Conservation (phyloP, 148 eudicot species). For the Rhododendron mucronatum region DNA sequence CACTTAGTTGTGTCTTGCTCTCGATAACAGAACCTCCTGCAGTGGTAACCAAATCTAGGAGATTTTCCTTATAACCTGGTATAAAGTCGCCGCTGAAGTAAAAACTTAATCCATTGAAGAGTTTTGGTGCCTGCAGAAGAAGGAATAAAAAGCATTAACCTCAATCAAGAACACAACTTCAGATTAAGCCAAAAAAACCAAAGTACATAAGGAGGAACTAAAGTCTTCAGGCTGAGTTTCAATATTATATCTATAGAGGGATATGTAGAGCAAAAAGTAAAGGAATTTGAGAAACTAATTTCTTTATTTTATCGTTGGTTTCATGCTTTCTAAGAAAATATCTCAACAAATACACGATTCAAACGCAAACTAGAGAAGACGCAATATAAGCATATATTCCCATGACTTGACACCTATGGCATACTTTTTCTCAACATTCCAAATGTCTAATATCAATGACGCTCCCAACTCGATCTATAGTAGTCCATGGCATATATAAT, state of each 20-base stretch:
- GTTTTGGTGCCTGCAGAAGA: conserved; percentile 58
- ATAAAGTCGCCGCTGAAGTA: conserved; percentile 60
- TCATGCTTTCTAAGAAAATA: not conserved
- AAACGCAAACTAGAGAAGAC: not conserved
- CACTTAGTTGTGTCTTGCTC: conserved; percentile 34
- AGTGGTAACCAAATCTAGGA: conserved; percentile 45
- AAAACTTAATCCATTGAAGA: conserved; percentile 57
- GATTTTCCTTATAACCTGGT: conserved; percentile 48
- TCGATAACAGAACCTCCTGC: conserved; percentile 66
- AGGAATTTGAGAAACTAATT: not conserved
- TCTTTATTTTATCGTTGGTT: not conserved
- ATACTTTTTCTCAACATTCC: not conserved
- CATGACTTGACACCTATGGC: not conserved
- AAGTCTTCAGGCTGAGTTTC: not conserved
- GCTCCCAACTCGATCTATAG: not conserved
- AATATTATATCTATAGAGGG: not conserved
- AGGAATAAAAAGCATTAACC: not conserved
- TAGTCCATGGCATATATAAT: not conserved
- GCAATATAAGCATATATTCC: not conserved
- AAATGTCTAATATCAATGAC: not conserved
- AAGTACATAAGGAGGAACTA: not conserved
- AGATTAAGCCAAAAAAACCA: not conserved
- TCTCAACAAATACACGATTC: not conserved
- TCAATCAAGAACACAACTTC: not conserved
- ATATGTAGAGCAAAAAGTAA: not conserved